Evolutionary conservation across 2,329 filamentous ascomycete genomes (phyloP).

Genomic region (Colletotrichum coccodes): DNA sequence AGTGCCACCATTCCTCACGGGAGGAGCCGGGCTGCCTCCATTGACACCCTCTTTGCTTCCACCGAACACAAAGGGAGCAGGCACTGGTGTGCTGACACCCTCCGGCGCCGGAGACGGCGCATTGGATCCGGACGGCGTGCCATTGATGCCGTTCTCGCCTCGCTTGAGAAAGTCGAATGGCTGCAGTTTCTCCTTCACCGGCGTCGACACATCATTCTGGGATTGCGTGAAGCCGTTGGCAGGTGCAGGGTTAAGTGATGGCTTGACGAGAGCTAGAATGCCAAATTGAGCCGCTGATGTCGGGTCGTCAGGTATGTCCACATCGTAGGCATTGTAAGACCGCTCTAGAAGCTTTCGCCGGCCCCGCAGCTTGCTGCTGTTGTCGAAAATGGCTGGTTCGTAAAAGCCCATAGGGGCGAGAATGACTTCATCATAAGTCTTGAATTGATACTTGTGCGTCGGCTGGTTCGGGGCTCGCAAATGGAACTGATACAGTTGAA

Average conservation of each 20-base stretch:
- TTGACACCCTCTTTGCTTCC: constrained; percentile 55
- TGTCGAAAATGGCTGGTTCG: constrained; percentile 87
- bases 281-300: constrained; percentile 84
- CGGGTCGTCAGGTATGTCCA: constrained; percentile 87
- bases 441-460: constrained; percentile 93
- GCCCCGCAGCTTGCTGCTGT: constrained; percentile 80
- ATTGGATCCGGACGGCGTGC: constrained; percentile 85
- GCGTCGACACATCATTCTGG: constrained; percentile 64
- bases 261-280: constrained; percentile 68
- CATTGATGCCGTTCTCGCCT: constrained; percentile 76
- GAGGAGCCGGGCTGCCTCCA: constrained; percentile 63
- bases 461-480: constrained; percentile 88
- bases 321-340: constrained; percentile 94
- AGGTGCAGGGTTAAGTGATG: constrained; percentile 59
- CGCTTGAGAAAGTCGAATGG: constrained; percentile 74
- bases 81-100: constrained; percentile 73
- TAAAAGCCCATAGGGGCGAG: constrained; percentile 97
- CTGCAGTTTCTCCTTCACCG: constrained; percentile 71
- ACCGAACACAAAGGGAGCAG: constrained; percentile 66
- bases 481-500: constrained; percentile 90
- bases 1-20: constrained; percentile 58
- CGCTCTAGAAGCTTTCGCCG: constrained; percentile 85
- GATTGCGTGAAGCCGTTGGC: constrained; percentile 55
- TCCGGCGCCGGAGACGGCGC: constrained; percentile 91
- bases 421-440: constrained; percentile 95